These are phyloP conservation scores for Hygrophorus pudorinus DNA, from an alignment of 768 basidiomycete species.

Conservation along the genomic window DNA sequence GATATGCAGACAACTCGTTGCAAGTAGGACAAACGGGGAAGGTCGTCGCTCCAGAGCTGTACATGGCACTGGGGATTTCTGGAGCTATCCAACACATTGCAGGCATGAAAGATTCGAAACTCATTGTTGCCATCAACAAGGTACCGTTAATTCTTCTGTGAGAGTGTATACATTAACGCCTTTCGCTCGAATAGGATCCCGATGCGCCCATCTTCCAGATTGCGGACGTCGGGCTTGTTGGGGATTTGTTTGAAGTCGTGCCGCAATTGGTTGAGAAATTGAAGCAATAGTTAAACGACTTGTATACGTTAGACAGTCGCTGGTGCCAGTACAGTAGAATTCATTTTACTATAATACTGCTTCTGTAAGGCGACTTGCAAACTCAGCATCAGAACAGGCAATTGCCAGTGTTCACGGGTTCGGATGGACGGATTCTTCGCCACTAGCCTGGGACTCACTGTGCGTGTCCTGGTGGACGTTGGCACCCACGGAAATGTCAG, in stretches of 20 bases:
- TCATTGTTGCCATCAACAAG: conserved; percentile 98
- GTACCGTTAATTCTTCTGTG: too few species aligned
- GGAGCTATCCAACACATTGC: conserved; percentile 99
- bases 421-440: conserved; percentile 2
- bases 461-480: conserved; percentile 1
- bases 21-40: conserved; percentile 99
- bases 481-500: not conserved
- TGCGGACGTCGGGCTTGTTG: conserved; percentile 90
- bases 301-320: too few species aligned
- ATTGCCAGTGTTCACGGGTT: too few species aligned
- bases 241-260: conserved; percentile 85
- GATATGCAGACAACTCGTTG: conserved; percentile 94
- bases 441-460: not conserved
- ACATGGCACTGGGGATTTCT: conserved; percentile 94
- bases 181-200: conserved; percentile 50
- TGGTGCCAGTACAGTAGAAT: too few species aligned
- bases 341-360: too few species aligned
- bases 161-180: conserved; percentile 5
- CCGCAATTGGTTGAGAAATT: too few species aligned
- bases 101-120: conserved; percentile 98
- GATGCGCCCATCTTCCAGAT: conserved; percentile 99
- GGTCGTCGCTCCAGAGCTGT: conserved; percentile 93
- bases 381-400: too few species aligned
- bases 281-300: conserved; percentile 34
- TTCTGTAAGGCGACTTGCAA: too few species aligned